Conservation (phyloP, 331 rosid species). For the Stylosanthes scabra region DNA sequence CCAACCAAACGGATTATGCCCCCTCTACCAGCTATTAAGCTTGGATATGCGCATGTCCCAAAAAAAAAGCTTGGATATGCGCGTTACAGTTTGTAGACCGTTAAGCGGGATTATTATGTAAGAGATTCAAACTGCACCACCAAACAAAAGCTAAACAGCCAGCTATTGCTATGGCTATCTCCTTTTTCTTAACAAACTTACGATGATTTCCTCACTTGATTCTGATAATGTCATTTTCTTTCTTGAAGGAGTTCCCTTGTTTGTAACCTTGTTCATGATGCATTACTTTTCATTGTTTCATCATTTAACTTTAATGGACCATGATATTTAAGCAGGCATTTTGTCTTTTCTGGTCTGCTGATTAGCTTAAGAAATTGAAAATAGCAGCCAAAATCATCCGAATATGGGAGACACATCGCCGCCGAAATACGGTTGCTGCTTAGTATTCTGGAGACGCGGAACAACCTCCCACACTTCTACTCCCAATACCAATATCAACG, state of each 20-base stretch:
- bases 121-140: no score
- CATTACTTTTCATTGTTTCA: neutral
- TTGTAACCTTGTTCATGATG: neutral
- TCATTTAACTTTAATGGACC: neutral
- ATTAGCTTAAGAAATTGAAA: neutral
- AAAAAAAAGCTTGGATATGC: no score
- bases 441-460: constrained; percentile 62
- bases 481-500: constrained; percentile 25
- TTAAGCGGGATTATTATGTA: no score
- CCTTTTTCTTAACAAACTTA: no score
- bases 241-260: no score
- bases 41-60: no score
- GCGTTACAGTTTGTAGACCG: no score
- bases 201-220: no score
- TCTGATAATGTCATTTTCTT: no score
- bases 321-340: constrained; percentile 4
- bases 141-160: neutral
- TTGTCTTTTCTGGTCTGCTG: neutral
- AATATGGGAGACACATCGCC: constrained; percentile 58
- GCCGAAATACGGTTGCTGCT: constrained; percentile 64
- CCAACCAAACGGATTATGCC: no score
- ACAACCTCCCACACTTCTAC: constrained; percentile 44
- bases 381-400: no score
- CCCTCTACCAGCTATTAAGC: no score
- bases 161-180: neutral